Conservation (phyloP, 192 early-diverging fungal species). For the Coemansia umbellata region DNA sequence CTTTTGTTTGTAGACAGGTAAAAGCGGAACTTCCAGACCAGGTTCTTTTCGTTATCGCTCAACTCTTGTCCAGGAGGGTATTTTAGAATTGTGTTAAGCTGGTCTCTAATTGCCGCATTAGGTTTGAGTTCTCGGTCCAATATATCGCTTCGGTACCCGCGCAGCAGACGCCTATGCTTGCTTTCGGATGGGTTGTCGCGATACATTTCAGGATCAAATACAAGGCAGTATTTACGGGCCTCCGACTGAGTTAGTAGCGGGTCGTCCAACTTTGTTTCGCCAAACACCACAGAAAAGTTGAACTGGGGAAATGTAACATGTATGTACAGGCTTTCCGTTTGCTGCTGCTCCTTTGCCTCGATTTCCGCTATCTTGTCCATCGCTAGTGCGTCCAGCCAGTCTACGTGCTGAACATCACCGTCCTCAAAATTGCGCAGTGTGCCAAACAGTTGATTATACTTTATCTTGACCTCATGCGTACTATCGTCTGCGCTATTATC, state of each 20-base stretch:
- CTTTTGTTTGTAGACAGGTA: conserved; percentile 90
- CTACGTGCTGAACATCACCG: conserved; percentile 78
- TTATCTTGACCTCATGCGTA: conserved; percentile 1
- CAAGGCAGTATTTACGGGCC: conserved; percentile 51
- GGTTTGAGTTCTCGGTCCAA: conserved; percentile 96
- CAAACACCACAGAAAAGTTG: conserved; percentile 94
- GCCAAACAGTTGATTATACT: conserved; percentile 77
- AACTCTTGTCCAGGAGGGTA: conserved; percentile 89
- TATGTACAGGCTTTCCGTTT: conserved; percentile 59
- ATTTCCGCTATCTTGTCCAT: conserved; percentile 87
- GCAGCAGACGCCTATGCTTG: conserved; percentile 85
- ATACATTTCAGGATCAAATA: conserved; percentile 80
- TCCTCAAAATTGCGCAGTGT: conserved; percentile 79
- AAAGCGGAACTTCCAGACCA: conserved; percentile 98
- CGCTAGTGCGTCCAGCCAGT: conserved; percentile 91
- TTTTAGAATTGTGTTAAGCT: conserved; percentile 87
- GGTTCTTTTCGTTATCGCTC: conserved; percentile 83
- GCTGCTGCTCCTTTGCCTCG: conserved; percentile 55
- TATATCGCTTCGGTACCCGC: conserved; percentile 86
- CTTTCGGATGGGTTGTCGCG: conserved; percentile 94
- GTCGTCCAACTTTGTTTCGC: conserved; percentile 61
- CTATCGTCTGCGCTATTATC: conserved; percentile 52
- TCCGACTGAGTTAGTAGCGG: conserved; percentile 33
- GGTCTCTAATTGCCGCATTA: conserved; percentile 92
- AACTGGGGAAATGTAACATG: conserved; percentile 92